Conservation (phyloP, 73 alveolate species). For the Tetrahymena elliotti region DNA sequence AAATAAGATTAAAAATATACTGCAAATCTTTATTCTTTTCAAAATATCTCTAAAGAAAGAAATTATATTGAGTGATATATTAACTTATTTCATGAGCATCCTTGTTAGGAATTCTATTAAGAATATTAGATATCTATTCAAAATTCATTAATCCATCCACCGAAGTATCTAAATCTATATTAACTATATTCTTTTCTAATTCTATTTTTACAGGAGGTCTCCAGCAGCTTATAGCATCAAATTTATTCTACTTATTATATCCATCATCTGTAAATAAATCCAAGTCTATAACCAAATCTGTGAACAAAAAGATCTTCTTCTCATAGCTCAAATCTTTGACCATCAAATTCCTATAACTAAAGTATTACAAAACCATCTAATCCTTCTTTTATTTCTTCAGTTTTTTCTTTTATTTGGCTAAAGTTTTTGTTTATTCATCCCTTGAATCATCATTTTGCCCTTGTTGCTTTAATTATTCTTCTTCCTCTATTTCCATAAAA, state of each 20-base stretch:
- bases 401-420: not conserved
- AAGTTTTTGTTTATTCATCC: not conserved
- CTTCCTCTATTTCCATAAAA: not conserved
- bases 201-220: not conserved
- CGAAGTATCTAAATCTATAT: not conserved
- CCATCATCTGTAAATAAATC: not conserved
- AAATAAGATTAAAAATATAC: not conserved
- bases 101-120: not conserved
- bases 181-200: not conserved
- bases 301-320: not conserved
- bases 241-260: not conserved
- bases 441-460: not conserved
- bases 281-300: not conserved
- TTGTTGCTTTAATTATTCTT: not conserved
- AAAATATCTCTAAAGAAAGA: not conserved
- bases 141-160: not conserved
- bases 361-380: not conserved
- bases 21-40: not conserved
- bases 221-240: not conserved
- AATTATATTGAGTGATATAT: not conserved
- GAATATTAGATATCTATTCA: not conserved
- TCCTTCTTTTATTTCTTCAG: not conserved
- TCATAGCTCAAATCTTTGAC: not conserved
- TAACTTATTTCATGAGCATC: not conserved
- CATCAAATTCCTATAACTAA: not conserved